Conservation (phyloP, 108 stramenopile genomes). For the Stephanodiscus triporus region DNA sequence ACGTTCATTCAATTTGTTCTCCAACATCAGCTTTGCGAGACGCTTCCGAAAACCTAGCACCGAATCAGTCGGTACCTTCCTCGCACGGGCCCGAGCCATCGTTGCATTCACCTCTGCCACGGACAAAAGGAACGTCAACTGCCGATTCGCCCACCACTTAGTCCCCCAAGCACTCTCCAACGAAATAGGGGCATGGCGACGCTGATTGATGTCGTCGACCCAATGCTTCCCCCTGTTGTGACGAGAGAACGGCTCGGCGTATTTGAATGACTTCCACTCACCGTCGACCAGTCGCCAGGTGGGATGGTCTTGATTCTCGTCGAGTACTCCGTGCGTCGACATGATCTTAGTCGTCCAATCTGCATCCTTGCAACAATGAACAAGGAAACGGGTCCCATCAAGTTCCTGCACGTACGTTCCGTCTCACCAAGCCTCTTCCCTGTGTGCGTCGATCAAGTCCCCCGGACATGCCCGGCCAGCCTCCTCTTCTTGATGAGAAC, state of each 20-base stretch:
- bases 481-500: slow-evolving; percentile 10
- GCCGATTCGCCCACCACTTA: slow-evolving; percentile 18
- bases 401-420: neutral
- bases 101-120: slow-evolving; percentile 1
- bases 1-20: too few relatives aligned
- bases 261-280: slow-evolving; percentile 7
- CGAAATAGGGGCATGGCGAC: slow-evolving; percentile 24
- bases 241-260: slow-evolving; percentile 10
- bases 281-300: neutral
- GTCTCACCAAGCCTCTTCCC: neutral
- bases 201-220: slow-evolving; percentile 14
- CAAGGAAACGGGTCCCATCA: slow-evolving; percentile 2
- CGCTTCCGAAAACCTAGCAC: too few relatives aligned
- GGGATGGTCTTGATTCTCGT: slow-evolving; percentile 1
- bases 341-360: slow-evolving; percentile 17
- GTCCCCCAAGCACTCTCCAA: slow-evolving; percentile 17
- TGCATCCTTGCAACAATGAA: slow-evolving; percentile 21
- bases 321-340: slow-evolving; percentile 10
- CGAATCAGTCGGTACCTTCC: too few relatives aligned
- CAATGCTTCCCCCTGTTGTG: slow-evolving; percentile 8
- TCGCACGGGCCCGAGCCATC: too few relatives aligned
- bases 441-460: neutral
- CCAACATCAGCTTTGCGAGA: too few relatives aligned
- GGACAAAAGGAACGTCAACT: slow-evolving; percentile 11
- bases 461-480: slow-evolving; percentile 9